Base-by-base conservation (phyloP, 768 basidiomycete species). In the Rhizopogon salebrosus region DNA sequence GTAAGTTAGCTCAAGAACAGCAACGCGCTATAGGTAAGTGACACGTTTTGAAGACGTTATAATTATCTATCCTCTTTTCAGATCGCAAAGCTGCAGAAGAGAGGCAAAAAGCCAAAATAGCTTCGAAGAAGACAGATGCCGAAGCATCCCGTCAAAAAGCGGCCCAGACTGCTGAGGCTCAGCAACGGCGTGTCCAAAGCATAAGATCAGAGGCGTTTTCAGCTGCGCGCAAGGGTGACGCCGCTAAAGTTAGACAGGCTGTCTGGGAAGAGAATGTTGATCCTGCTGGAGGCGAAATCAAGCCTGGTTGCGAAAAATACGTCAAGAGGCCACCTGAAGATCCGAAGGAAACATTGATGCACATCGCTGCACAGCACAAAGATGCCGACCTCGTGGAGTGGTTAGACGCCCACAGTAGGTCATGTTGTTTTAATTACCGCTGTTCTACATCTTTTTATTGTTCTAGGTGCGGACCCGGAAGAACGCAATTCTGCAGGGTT, bases 191-290 rank as follows among this genome's bases (percentile, higher is more conserved):
- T 53, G 68, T 72, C 27, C 89, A 91, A 61, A 66, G 61, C 26
- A 70, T 72, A 41, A 80, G 89, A 50, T 85, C 85, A 14, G 73
- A 72, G 29, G 75, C 82, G 26, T 90, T 92, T 65, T 70, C 76
- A 14, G 85, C 86, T 23, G 85, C 86, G 42, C 80, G 87, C 16
- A 63, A 68, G 14, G 77, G 80, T 10, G 72, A 87, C 34, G 60
- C 66, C 16, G 75, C 67, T 7, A 68, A 67, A 45, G 87, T 89
- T 49, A 83, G 80, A 70, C 78, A 80, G 57, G 82, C 80, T 26
- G 68, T 89, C 20, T 87, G 80, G 78, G 86, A 87, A 69, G 77
- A 85, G 41, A 68, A 70, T 29, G 84, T 90, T 52, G 86, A 89
- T 65, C 82, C 85, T 37, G 74, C 81, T 8, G 88, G 87, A 43